Evolutionary conservation across 2,329 filamentous ascomycete species (phyloP), one percentile per base, ranked within the genome.

Genomic region (Xenosphaeropsis pyriputrescens): DNA sequence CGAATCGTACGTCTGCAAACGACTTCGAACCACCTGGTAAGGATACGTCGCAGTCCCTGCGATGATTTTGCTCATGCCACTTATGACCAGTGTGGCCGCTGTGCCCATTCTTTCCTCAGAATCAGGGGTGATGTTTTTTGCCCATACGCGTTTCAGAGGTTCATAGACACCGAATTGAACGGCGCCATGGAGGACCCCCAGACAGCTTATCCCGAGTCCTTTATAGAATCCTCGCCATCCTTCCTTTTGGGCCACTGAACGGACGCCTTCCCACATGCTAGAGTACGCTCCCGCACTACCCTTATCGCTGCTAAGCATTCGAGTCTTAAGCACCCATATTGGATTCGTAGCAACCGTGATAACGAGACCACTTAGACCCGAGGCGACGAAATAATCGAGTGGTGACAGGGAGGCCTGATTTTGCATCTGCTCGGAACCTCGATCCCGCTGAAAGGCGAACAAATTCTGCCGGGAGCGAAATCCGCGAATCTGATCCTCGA

Each of bases 141-240:
- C 39, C 53, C 53, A 57, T 41, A 65, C 47, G 37, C 64, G 58
- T 58, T 75, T 74, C 15, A 70, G 51, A 0, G 74, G 71, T 56
- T 98, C 91, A 58, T 98, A 98, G 15, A 91, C 85, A 59, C 86
- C 85, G 57, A 98, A 98, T 58, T 96, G 91, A 18, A 98, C 79
- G 2, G 89, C 88, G 31, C 89, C 89, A 57, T 98, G 91, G 42
- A 77, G 80, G 26, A 95, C 86, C 12, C 89, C 89, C 40, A 95
- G 68, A 26, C 94, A 64, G 31, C 84, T 82, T 15, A 93, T 83
- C 6, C 81, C 66, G 3, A 95, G 70, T 2, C 91, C 91, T 17
- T 85, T 79, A 59, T 95, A 96, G 53, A 95, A 91, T 0, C 89
- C 91, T 9, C 64, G 58, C 18, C 78, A 41, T 2, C 91, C 91